Percentiles rank a stretch among this genome's conserved stretches.
These are phyloP conservation scores for Fusarium tjaetaba DNA, from an alignment of 2,329 filamentous ascomycete genomes.

Conservation along the genomic window DNA sequence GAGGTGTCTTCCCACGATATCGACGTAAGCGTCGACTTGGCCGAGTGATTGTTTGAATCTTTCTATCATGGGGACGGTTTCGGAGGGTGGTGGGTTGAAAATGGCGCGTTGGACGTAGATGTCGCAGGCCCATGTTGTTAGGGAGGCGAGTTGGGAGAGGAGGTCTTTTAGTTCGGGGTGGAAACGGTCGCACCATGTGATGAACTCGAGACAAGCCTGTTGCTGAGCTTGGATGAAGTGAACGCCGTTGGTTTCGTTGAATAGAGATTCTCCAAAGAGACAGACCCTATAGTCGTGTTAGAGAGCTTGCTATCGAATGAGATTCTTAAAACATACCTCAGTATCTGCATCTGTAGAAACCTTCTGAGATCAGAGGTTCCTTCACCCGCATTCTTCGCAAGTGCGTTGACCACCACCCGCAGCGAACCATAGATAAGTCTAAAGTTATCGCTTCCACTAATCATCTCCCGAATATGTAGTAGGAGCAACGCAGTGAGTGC, in stretches of 20 bases:
- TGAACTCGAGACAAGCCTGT: slow-evolving; percentile 35
- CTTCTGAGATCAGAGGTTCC: slow-evolving; percentile 23
- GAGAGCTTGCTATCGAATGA: too few relatives aligned
- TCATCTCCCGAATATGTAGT: slow-evolving; percentile 37
- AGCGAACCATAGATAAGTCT: slow-evolving; percentile 33
- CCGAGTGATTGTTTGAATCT: slow-evolving; percentile 25
- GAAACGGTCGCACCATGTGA: slow-evolving; percentile 34
- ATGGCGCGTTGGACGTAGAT: slow-evolving; percentile 38
- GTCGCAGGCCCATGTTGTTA: slow-evolving; percentile 33
- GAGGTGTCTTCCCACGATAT: slow-evolving; percentile 33
- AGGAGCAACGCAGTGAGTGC: slow-evolving; percentile 33
- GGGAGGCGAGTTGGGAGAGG: slow-evolving; percentile 22
- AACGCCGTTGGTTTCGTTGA: slow-evolving; percentile 31
- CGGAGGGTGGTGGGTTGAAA: slow-evolving; percentile 19
- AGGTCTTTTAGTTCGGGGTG: slow-evolving; percentile 34
- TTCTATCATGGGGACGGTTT: slow-evolving; percentile 27
- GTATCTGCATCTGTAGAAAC: slow-evolving; percentile 36
- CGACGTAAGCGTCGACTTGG: slow-evolving; percentile 31
- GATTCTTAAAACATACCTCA: slow-evolving; percentile 4
- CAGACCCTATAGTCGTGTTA: slow-evolving; percentile 1
- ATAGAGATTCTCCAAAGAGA: slow-evolving; percentile 34
- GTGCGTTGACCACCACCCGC: slow-evolving; percentile 26
- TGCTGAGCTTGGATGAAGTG: slow-evolving; percentile 36
- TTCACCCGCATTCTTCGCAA: background rate
- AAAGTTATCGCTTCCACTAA: slow-evolving; percentile 39